Evolutionary conservation across 1,284 basidiomycete species (phyloP), one percentile per base, ranked within the genome.

Genomic region (Inonotus hispidus): DNA sequence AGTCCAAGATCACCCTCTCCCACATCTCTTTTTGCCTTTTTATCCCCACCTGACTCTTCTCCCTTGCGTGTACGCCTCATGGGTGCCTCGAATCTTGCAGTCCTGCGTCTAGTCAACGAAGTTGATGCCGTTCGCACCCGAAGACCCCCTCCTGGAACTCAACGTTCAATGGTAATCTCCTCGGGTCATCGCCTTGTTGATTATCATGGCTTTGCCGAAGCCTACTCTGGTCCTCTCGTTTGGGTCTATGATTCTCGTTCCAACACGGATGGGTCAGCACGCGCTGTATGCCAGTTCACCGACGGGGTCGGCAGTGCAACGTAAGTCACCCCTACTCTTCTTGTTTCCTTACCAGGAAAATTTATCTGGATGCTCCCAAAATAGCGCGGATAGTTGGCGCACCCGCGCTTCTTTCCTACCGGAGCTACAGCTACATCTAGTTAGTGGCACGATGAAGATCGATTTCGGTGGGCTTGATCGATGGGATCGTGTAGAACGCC

Each of bases 341-440:
- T n/a, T n/a, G 27, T 27, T 58, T 47, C 16, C 50, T 45, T 8
- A 37, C 21, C 37, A 23, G 11, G 47, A 14, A 23, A 25, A 25
- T 49, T n/a, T 25, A 8, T 23, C 47, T 13, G 49, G 8, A 41
- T 49, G 27, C 6, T 59, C 16, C 27, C 23, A 29, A n/a, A 61
- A 53, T 71, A 91, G 89, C 23, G 89, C 81, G 23, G 89, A 92
- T 66, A 91, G 88, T 67, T 92, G 88, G 88, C 81, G 89, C 29
- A 85, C 84, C 10, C 78, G 83, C 58, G 85, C 78, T 2, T 75
- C 82, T 37, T 87, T 88, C 68, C 80, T 91, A 7, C 82, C 80
- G 64, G 88, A 90, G 70, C 75, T 91, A 37, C 88, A 91, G 67
- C 80, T 85, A 66, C 86, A 82, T 68, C 76, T 90, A 70, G 75